These are phyloP conservation scores for Ustilago lituana DNA, from an alignment of 1,284 basidiomycete genomes.

Conservation along the genomic window DNA sequence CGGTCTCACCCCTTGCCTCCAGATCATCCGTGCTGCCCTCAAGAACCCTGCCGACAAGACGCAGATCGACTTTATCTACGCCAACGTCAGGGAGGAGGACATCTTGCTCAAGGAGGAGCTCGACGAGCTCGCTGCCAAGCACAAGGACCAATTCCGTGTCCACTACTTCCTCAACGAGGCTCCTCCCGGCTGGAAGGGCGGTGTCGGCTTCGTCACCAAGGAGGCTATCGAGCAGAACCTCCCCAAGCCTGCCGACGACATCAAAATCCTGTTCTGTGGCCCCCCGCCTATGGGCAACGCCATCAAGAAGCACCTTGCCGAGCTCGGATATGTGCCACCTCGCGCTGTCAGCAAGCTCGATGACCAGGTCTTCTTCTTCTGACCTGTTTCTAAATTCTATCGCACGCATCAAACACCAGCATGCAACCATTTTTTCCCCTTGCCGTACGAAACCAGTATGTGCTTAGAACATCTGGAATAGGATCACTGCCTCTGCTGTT, in stretches of 20 bases:
- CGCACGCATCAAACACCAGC: too few relatives aligned
- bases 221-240: constrained; percentile 82
- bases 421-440: not conserved
- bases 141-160: constrained; percentile 77
- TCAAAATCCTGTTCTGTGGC: constrained; percentile 70
- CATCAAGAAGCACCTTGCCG: constrained; percentile 93
- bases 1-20: constrained; percentile 85
- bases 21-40: constrained; percentile 89
- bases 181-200: constrained; percentile 84
- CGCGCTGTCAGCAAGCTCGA: constrained; percentile 74
- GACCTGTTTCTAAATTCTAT: too few relatives aligned
- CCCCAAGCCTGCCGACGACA: constrained; percentile 59
- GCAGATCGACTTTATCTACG: constrained; percentile 91
- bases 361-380: constrained; percentile 64
- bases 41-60: constrained; percentile 87
- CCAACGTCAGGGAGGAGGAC: constrained; percentile 77
- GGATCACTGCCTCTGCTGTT: too few relatives aligned
- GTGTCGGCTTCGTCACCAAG: constrained; percentile 89
- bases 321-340: constrained; percentile 85
- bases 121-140: constrained; percentile 77
- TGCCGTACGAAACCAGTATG: too few relatives aligned
- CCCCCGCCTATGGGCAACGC: constrained; percentile 96
- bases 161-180: constrained; percentile 93
- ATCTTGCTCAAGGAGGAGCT: constrained; percentile 83
- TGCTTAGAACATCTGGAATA: too few relatives aligned